These are phyloP conservation scores for Podaxis carcinomalis DNA, from an alignment of 768 basidiomycete species.

Conservation along the genomic window DNA sequence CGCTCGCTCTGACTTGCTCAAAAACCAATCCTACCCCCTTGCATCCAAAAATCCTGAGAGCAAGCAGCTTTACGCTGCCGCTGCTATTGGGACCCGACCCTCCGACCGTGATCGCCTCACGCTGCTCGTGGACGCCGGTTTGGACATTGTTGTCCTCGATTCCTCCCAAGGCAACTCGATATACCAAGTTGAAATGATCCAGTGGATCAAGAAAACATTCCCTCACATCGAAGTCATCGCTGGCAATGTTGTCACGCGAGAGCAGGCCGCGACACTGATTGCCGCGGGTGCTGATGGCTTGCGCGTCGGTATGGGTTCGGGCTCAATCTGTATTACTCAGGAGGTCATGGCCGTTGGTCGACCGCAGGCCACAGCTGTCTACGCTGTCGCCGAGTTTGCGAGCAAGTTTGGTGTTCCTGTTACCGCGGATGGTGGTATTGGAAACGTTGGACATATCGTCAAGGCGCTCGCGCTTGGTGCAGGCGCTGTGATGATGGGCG, in stretches of 20 bases:
- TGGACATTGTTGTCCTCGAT: conserved; percentile 93
- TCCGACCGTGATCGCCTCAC: conserved; percentile 81
- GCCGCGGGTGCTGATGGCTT: conserved; percentile 94
- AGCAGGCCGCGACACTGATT: conserved; percentile 93
- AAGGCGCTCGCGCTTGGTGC: conserved; percentile 95
- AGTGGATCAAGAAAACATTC: conserved; percentile 85
- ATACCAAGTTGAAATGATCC: conserved; percentile 92
- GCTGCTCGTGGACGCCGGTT: conserved; percentile 87
- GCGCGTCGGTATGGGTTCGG: conserved; percentile 95
- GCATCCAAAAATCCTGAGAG: conserved; percentile 86
- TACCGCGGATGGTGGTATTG: conserved; percentile 93
- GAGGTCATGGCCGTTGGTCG: conserved; percentile 99
- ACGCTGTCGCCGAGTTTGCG: conserved; percentile 91
- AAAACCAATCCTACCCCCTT: conserved; percentile 95
- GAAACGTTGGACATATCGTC: conserved; percentile 96
- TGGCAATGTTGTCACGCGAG: conserved; percentile 96
- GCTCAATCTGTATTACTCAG: conserved; percentile 99
- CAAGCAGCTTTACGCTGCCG: conserved; percentile 96
- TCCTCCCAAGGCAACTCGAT: conserved; percentile 96
- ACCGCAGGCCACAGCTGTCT: conserved; percentile 98
- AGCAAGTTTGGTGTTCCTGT: conserved; percentile 92
- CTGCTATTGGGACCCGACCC: conserved; percentile 90
- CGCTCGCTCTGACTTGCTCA: conserved; percentile 94
- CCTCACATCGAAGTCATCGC: conserved; percentile 91
- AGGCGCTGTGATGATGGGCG: conserved; percentile 98